Percentiles rank a stretch among this genome's conserved stretches.
phyloP scores from a whole-genome alignment of 2,329 filamentous ascomycete genomes.

The Aphanoascus verrucosus region DNA sequence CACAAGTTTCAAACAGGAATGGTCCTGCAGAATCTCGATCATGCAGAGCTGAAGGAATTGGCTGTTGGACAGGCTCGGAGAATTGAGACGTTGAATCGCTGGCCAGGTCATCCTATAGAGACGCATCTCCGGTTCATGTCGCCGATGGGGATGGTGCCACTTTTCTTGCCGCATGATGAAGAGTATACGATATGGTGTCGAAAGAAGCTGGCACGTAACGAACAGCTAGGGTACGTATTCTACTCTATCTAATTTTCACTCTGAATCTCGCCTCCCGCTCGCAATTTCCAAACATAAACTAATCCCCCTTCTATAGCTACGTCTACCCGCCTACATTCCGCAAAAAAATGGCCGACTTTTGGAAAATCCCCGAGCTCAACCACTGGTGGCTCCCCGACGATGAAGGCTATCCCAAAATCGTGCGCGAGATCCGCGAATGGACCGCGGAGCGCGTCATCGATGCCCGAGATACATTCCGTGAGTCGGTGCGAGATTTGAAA shows the following conservation, averaged over 20 bases:
- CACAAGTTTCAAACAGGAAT: constrained; percentile 62
- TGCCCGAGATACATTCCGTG: constrained; percentile 41
- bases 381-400: constrained; percentile 86
- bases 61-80: constrained; percentile 64
- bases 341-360: constrained; percentile 62
- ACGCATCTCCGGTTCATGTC: constrained; percentile 63
- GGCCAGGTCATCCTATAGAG: constrained; percentile 59
- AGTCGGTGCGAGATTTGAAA: constrained; percentile 63
- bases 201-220: constrained; percentile 65
- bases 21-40: constrained; percentile 41
- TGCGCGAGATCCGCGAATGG: constrained; percentile 68
- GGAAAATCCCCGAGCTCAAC: constrained; percentile 58
- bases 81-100: constrained; percentile 66
- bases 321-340: constrained; percentile 69
- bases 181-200: constrained; percentile 69
- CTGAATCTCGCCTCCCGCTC: background rate
- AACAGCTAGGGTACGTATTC: constrained; percentile 61
- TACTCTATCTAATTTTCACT: constrained; percentile 5
- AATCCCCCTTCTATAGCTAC: constrained; percentile 48
- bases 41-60: constrained; percentile 48
- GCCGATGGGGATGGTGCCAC: constrained; percentile 60
- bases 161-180: constrained; percentile 68
- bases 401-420: constrained; percentile 60
- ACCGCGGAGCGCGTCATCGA: constrained; percentile 62
- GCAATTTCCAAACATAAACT: background rate